These are phyloP conservation scores for Thinopyrum elongatum DNA, from an alignment of 176 grass and related monocot species.

Conservation along the genomic window DNA sequence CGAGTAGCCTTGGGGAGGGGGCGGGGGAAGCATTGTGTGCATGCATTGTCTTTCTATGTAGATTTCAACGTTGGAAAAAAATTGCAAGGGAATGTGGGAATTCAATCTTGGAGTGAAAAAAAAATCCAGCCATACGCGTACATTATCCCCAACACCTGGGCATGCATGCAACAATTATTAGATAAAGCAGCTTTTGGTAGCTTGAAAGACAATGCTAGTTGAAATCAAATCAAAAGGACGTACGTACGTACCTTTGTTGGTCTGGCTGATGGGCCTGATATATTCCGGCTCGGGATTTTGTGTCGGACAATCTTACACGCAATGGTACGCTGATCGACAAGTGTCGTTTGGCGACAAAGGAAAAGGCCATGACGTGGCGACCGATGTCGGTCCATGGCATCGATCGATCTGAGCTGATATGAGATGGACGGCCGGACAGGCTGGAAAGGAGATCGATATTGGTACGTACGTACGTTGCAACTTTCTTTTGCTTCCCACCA, in stretches of 20 bases:
- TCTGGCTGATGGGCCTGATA: not conserved
- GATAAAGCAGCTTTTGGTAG: not conserved
- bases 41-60: too few relatives aligned
- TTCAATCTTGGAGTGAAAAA: too few relatives aligned
- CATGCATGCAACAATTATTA: not conserved
- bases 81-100: too few relatives aligned
- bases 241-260: not conserved
- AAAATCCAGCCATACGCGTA: too few relatives aligned
- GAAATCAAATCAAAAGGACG: not conserved
- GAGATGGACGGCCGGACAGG: not conserved
- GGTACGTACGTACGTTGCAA: not conserved
- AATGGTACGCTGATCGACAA: conserved; percentile 8
- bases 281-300: not conserved
- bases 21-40: too few relatives aligned
- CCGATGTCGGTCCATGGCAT: not conserved
- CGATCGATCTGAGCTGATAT: not conserved
- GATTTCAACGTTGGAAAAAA: too few relatives aligned
- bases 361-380: not conserved
- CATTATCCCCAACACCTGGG: not conserved
- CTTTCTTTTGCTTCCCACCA: conserved; percentile 1
- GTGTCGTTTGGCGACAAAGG: conserved; percentile 5
- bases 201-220: not conserved
- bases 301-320: not conserved
- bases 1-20: too few relatives aligned
- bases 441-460: not conserved